These are phyloP conservation scores for Primulina tabacum DNA, from an alignment of 257 asterid genomes.

Conservation along the genomic window DNA sequence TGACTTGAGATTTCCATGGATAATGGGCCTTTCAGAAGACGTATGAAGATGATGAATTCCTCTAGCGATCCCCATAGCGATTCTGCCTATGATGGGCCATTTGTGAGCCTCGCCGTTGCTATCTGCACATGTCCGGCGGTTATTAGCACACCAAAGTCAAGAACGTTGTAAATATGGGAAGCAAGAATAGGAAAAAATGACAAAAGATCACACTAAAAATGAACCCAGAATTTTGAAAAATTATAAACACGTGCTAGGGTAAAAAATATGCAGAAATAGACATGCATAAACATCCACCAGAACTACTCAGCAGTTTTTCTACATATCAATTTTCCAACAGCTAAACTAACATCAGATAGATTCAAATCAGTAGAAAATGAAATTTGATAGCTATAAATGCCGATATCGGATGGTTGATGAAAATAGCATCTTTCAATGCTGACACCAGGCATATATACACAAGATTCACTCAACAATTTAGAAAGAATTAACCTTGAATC, in stretches of 20 bases:
- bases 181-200: background rate
- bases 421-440: background rate
- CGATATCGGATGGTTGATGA: background rate
- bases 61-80: constrained; percentile 64
- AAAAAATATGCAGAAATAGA: constrained; percentile 18
- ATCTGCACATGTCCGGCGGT: constrained; percentile 36
- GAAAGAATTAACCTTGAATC: constrained; percentile 4
- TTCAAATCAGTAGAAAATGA: background rate
- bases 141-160: background rate
- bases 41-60: constrained; percentile 69
- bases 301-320: constrained; percentile 18
- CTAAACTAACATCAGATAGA: constrained; percentile 1
- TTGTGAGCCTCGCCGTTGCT: constrained; percentile 57
- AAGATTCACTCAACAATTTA: background rate
- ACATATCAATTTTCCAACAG: constrained; percentile 10
- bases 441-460: background rate
- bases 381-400: too few relatives aligned
- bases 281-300: constrained; percentile 27
- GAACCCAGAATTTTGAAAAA: background rate
- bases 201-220: constrained; percentile 16
- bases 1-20: constrained; percentile 87
- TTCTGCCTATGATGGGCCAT: constrained; percentile 64
- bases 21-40: constrained; percentile 45
- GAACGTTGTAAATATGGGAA: background rate
- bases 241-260: constrained; percentile 21